These are phyloP conservation scores for Pisolithus sp. DNA, from an alignment of 768 basidiomycete genomes.

Conservation along the genomic window DNA sequence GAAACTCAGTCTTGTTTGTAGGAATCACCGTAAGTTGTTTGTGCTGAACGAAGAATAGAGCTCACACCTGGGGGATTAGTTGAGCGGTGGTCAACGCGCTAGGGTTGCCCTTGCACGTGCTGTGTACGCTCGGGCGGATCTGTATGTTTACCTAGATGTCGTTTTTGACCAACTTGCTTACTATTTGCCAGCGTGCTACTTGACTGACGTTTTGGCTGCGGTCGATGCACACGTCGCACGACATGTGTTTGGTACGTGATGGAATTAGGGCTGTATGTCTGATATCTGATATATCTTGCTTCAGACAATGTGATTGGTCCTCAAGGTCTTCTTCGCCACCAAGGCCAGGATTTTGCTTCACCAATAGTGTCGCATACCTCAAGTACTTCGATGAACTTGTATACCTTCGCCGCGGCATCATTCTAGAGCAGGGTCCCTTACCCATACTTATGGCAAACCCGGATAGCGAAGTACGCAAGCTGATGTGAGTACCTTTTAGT, in stretches of 20 bases:
- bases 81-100: constrained; percentile 82
- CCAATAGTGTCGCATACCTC: constrained; percentile 83
- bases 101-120: constrained; percentile 81
- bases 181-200: constrained; percentile 51
- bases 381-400: constrained; percentile 67
- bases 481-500: constrained; percentile 51
- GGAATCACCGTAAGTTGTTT: constrained; percentile 49
- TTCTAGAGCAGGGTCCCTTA: constrained; percentile 72
- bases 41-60: constrained; percentile 3
- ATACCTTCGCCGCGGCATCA: constrained; percentile 76
- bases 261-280: background rate
- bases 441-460: constrained; percentile 49
- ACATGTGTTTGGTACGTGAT: constrained; percentile 64
- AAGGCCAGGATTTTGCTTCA: constrained; percentile 85
- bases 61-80: constrained; percentile 29
- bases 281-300: constrained; percentile 3
- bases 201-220: constrained; percentile 85
- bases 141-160: constrained; percentile 41
- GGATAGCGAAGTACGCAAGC: constrained; percentile 62
- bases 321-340: constrained; percentile 66
- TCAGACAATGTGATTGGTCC: constrained; percentile 84
- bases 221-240: constrained; percentile 85
- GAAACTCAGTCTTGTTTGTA: constrained; percentile 11
- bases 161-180: background rate
- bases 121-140: constrained; percentile 86